Conservation (phyloP, 768 basidiomycete species). For the Chalciporus pseudorubinellus region DNA sequence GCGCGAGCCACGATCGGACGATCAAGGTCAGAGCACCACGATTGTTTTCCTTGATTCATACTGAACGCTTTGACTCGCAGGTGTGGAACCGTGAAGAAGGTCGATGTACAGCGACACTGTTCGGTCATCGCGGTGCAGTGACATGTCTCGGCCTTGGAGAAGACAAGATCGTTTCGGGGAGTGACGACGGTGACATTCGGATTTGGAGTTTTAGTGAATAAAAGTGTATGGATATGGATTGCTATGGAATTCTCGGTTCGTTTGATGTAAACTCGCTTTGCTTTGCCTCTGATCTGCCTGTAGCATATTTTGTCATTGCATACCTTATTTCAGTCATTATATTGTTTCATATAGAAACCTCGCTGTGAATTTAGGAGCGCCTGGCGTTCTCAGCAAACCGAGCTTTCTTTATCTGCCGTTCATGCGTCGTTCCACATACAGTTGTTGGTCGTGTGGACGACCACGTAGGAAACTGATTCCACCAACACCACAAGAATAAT, state of each 20-base stretch:
- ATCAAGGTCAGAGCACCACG: constrained; percentile 67
- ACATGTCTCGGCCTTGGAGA: constrained; percentile 88
- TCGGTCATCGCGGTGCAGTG: constrained; percentile 93
- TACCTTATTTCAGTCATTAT: constrained; percentile 10
- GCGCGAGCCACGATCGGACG: constrained; percentile 93
- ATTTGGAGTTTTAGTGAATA: constrained; percentile 71
- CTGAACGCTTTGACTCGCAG: constrained; percentile 36
- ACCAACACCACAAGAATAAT: neutral
- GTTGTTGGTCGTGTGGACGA: neutral
- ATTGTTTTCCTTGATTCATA: constrained; percentile 4
- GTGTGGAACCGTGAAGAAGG: constrained; percentile 94
- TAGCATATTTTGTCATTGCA: neutral
- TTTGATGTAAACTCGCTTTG: neutral
- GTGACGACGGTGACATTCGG: constrained; percentile 85
- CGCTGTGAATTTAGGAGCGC: neutral
- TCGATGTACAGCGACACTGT: constrained; percentile 81
- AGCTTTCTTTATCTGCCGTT: neutral
- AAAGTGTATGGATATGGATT: constrained; percentile 2
- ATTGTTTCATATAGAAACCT: neutral
- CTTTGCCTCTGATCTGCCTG: neutral
- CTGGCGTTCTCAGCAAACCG: neutral
- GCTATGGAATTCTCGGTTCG: too few species aligned
- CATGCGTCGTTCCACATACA: neutral
- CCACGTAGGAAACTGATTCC: neutral
- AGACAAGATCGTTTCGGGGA: constrained; percentile 95